These are phyloP conservation scores for Entophlyctis luteolus DNA, from an alignment of 192 early-diverging fungal species.

Conservation along the genomic window DNA sequence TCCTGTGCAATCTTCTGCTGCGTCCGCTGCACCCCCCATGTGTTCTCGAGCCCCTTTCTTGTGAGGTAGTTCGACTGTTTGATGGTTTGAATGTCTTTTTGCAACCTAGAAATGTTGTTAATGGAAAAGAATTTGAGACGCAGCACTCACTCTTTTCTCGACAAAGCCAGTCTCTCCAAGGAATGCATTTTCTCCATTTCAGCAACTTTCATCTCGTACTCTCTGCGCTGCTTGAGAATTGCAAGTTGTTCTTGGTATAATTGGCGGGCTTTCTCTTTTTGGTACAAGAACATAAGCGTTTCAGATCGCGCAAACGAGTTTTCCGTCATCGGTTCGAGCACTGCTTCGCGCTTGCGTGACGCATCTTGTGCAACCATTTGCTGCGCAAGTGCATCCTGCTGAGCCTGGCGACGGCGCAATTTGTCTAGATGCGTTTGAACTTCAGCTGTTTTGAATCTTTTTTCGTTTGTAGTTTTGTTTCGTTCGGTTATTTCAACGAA, in stretches of 20 bases:
- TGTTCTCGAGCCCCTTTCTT: slow-evolving; percentile 25
- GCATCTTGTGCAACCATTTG: slow-evolving; percentile 61
- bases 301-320: slow-evolving; percentile 46
- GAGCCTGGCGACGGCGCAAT: slow-evolving; percentile 45
- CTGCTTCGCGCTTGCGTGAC: slow-evolving; percentile 64
- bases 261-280: slow-evolving; percentile 50
- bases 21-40: slow-evolving; percentile 23
- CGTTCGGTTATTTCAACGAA: too few relatives aligned
- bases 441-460: not conserved
- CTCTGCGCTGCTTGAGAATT: slow-evolving; percentile 38
- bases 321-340: slow-evolving; percentile 61
- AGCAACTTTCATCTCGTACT: slow-evolving; percentile 36
- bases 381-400: slow-evolving; percentile 18
- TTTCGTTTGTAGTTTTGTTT: too few relatives aligned
- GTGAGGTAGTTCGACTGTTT: slow-evolving; percentile 21
- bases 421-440: slow-evolving; percentile 4
- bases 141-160: slow-evolving; percentile 37
- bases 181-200: slow-evolving; percentile 39
- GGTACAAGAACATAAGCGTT: slow-evolving; percentile 46
- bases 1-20: slow-evolving; percentile 9
- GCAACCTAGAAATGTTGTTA: slow-evolving; percentile 15
- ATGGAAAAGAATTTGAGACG: not conserved
- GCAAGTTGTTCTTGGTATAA: slow-evolving; percentile 50
- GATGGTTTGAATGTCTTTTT: slow-evolving; percentile 28
- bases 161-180: slow-evolving; percentile 33